Evolutionary conservation across 108 stramenopile genomes (phyloP).

Genomic region (Fragilaria crotonensis): DNA sequence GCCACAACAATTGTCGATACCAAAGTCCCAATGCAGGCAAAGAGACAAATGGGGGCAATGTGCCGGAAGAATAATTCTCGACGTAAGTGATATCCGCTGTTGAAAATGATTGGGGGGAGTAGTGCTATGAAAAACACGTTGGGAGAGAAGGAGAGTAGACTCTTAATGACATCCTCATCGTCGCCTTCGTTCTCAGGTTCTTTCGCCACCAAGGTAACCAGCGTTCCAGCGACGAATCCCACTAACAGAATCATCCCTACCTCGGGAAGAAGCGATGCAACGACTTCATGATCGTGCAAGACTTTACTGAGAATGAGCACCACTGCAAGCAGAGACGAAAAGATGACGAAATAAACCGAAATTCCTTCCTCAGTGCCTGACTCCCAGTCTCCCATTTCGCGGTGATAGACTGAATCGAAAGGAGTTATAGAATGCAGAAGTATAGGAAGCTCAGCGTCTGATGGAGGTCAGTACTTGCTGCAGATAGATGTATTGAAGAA

Average conservation of each 20-base stretch:
- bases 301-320: conserved; percentile 30
- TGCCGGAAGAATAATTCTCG: conserved; percentile 54
- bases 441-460: not conserved
- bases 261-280: conserved; percentile 49
- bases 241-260: conserved; percentile 53
- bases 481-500: not conserved
- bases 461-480: not conserved
- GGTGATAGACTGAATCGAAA: too few species aligned
- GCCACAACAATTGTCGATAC: conserved; percentile 44
- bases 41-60: conserved; percentile 48
- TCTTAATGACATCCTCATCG: conserved; percentile 6
- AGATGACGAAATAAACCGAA: conserved; percentile 38
- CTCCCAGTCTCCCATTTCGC: not conserved
- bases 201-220: conserved; percentile 16
- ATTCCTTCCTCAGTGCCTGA: conserved; percentile 2
- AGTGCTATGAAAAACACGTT: conserved; percentile 66
- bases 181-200: conserved; percentile 4
- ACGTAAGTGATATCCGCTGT: conserved; percentile 63
- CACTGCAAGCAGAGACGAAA: conserved; percentile 27
- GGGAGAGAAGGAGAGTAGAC: conserved; percentile 43
- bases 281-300: conserved; percentile 18
- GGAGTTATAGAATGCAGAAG: too few species aligned
- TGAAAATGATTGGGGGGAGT: conserved; percentile 84
- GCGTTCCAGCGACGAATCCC: conserved; percentile 35
- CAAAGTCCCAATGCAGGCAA: conserved; percentile 64